Evolutionary conservation across 2,329 filamentous ascomycete species (phyloP).

Genomic region (Trichoderma afroharzianum): DNA sequence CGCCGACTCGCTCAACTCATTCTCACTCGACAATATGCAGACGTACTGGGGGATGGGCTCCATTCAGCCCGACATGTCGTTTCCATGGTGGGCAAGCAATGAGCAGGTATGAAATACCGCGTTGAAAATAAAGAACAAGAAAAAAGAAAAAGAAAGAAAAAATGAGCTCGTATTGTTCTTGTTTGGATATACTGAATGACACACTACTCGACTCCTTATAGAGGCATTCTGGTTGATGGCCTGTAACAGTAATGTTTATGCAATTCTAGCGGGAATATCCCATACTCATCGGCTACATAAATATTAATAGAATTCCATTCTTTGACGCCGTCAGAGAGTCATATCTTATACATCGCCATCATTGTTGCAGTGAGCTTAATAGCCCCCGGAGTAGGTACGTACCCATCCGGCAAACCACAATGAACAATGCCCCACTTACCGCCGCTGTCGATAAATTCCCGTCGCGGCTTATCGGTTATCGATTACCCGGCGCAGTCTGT

Average conservation of each 20-base stretch:
- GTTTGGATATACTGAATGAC: background rate
- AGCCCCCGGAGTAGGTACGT: background rate
- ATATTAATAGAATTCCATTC: background rate
- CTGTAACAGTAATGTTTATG: background rate
- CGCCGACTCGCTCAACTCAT: background rate
- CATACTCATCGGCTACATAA: background rate
- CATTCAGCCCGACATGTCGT: background rate
- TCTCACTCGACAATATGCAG: conserved; percentile 8
- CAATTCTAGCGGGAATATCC: background rate
- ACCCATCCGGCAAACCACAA: background rate
- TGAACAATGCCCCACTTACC: background rate
- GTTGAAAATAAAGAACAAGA: too few relatives aligned
- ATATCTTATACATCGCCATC: background rate
- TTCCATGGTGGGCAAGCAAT: conserved; percentile 8
- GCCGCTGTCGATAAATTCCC: background rate
- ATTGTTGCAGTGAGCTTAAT: background rate
- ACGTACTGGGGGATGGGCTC: conserved; percentile 9
- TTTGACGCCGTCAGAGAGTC: background rate
- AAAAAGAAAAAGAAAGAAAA: background rate
- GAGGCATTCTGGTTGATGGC: background rate
- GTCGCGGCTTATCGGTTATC: background rate
- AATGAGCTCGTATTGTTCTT: background rate
- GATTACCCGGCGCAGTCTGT: conserved; percentile 1
- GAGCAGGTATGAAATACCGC: background rate
- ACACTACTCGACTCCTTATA: background rate